A percentile compares a stretch with the other conserved stretches of the same genome.
Conservation (phyloP, 805 yeast genomes). For the Candida oleophila region DNA sequence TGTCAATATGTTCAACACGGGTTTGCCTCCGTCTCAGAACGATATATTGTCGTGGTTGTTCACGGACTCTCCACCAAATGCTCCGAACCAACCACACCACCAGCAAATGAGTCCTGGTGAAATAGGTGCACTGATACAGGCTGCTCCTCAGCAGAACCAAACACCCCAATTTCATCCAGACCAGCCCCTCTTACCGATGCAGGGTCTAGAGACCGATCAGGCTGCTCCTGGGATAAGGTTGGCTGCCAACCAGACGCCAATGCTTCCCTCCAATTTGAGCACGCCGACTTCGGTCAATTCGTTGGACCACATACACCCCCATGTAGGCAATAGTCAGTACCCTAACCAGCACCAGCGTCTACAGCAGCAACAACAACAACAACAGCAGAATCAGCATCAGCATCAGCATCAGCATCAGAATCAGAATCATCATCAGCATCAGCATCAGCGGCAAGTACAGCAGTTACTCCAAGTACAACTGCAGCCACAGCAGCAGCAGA, state of each 20-base stretch:
- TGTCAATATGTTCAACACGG: not conserved
- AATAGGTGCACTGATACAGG: not conserved
- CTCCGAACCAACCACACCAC: slow-evolving; percentile 3
- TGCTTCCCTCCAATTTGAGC: not conserved
- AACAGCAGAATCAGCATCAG: slow-evolving; percentile 3
- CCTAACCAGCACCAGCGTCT: not conserved
- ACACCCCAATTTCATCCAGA: not conserved
- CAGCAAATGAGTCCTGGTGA: not conserved
- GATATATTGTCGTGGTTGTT: slow-evolving; percentile 43
- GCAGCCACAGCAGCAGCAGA: not conserved
- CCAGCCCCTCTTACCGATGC: not conserved
- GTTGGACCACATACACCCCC: not conserved
- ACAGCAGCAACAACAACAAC: not conserved
- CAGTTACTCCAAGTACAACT: not conserved
- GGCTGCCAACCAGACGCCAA: not conserved
- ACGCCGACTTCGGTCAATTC: not conserved
- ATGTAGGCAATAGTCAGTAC: not conserved
- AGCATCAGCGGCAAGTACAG: not conserved
- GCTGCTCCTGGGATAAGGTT: not conserved
- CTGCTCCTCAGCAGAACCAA: not conserved
- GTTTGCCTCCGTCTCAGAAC: slow-evolving; percentile 29
- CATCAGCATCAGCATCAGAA: no score
- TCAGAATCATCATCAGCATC: not conserved
- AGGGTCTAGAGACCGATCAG: not conserved
- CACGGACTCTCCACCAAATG: slow-evolving; percentile 24